Percentiles rank a stretch among this genome's conserved stretches.
Conservation (phyloP, 1,284 basidiomycete species). For the Leccinum angustisporum region DNA sequence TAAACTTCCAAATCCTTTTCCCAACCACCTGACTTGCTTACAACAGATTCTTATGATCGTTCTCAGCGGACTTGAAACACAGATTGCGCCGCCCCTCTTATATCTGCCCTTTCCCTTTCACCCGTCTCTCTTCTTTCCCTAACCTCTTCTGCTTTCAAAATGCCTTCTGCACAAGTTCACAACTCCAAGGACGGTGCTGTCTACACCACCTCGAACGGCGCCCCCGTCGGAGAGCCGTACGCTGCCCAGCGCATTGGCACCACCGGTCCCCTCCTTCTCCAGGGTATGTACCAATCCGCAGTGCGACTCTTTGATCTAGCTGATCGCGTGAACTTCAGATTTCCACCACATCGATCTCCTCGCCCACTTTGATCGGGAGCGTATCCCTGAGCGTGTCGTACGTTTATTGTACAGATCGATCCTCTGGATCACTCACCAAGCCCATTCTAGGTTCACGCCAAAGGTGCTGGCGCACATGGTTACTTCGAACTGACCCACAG, state of each 20-base stretch:
- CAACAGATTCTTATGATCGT: conserved; percentile 7
- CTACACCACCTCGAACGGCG: conserved; percentile 87
- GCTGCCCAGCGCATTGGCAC: conserved; percentile 73
- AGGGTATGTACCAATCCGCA: conserved; percentile 49
- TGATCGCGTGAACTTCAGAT: conserved; percentile 35
- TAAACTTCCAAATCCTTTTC: conserved; percentile 10
- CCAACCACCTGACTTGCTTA: conserved; percentile 10
- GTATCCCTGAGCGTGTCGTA: conserved; percentile 93
- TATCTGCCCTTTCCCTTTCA: conserved; percentile 3
- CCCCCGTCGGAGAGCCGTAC: conserved; percentile 71
- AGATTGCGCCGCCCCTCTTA: conserved; percentile 7
- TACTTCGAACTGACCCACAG: conserved; percentile 86
- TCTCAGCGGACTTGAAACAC: conserved; percentile 33
- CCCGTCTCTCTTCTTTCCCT: conserved; percentile 6
- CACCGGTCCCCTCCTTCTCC: conserved; percentile 82
- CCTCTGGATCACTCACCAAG: conserved; percentile 9
- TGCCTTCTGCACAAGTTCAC: conserved; percentile 68
- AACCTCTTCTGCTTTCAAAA: conserved; percentile 28
- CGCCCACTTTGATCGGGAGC: conserved; percentile 90
- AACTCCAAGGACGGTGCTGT: conserved; percentile 54
- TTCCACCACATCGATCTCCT: conserved; percentile 89
- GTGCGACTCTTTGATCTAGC: not conserved
- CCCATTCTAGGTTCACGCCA: conserved; percentile 67
- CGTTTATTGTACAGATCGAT: conserved; percentile 19
- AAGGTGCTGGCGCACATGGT: conserved; percentile 90